Percentiles rank a stretch among this genome's conserved stretches.
phyloP scores from a whole-genome alignment of 2,329 filamentous ascomycete genomes.

The Talaromyces sp. region DNA sequence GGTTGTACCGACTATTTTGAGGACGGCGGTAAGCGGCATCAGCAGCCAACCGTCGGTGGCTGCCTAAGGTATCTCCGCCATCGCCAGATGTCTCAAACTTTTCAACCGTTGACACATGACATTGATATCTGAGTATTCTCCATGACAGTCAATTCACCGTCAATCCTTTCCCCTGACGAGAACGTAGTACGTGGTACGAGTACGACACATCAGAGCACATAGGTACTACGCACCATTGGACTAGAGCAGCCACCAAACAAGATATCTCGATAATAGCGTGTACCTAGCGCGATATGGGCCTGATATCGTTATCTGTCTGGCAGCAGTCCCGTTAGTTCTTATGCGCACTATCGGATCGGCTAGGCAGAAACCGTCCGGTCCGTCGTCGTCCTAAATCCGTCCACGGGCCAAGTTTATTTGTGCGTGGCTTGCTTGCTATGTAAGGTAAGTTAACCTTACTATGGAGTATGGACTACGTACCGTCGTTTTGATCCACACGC shows the following conservation, averaged over 20 bases:
- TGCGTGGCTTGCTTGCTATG: background rate
- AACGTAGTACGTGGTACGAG: slow-evolving; percentile 1
- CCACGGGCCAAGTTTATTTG: background rate
- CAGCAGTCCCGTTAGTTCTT: background rate
- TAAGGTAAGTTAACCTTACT: no score
- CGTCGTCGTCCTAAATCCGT: background rate
- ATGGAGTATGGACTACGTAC: background rate
- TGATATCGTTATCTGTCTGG: background rate
- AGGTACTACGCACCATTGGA: background rate
- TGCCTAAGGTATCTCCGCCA: background rate
- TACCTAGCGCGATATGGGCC: background rate
- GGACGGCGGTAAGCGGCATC: background rate
- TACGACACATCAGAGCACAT: background rate
- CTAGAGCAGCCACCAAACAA: slow-evolving; percentile 8
- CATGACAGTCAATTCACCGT: background rate
- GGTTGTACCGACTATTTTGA: background rate
- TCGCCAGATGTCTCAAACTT: background rate
- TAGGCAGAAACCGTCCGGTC: background rate
- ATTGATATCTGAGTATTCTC: background rate
- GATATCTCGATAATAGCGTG: slow-evolving; percentile 1
- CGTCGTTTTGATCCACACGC: background rate
- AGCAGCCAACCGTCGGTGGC: background rate
- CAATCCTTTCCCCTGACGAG: background rate
- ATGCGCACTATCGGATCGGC: background rate
- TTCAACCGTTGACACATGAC: background rate